phyloP scores from a whole-genome alignment of 495 filamentous ascomycete genomes.

The Penicillium coprophilum region DNA sequence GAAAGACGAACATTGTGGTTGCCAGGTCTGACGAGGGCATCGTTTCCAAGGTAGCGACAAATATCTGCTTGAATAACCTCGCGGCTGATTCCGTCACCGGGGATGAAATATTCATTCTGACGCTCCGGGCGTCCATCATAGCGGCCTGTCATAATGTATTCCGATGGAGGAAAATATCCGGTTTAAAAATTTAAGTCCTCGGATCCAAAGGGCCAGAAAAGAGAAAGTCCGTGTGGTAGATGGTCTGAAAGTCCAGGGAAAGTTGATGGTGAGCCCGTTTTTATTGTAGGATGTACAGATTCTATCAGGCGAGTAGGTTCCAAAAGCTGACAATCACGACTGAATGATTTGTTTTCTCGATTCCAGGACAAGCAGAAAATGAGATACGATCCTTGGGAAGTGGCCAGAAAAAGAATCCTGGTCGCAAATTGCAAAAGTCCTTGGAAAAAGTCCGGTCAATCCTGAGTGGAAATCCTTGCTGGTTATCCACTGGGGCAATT shows the following conservation, averaged over 20 bases:
- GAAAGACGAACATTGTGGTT: slow-evolving; percentile 67
- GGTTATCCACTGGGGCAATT: slow-evolving; percentile 22
- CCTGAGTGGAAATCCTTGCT: slow-evolving; percentile 23
- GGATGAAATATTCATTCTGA: slow-evolving; percentile 83
- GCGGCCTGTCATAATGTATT: slow-evolving; percentile 48
- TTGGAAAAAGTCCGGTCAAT: slow-evolving; percentile 25
- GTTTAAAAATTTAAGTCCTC: slow-evolving; percentile 35
- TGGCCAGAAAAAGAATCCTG: slow-evolving; percentile 23
- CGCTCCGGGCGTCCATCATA: slow-evolving; percentile 46
- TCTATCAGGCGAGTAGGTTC: slow-evolving; percentile 26
- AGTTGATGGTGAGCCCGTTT: slow-evolving; percentile 21
- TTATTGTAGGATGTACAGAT: slow-evolving; percentile 30
- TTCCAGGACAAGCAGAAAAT: slow-evolving; percentile 19
- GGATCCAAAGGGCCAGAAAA: slow-evolving; percentile 38
- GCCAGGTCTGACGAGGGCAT: slow-evolving; percentile 85
- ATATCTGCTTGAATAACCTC: slow-evolving; percentile 96
- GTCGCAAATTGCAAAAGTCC: slow-evolving; percentile 24
- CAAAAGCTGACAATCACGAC: slow-evolving; percentile 26
- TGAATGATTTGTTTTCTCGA: slow-evolving; percentile 13
- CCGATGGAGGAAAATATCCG: slow-evolving; percentile 30
- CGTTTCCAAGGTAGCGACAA: slow-evolving; percentile 88
- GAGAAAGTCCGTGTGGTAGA: slow-evolving; percentile 21
- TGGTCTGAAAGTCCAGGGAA: slow-evolving; percentile 12
- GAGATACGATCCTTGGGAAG: slow-evolving; percentile 23
- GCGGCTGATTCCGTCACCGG: slow-evolving; percentile 84